phyloP scores from a whole-genome alignment of 2,329 filamentous ascomycete genomes.

The Calonectria pteridis region DNA sequence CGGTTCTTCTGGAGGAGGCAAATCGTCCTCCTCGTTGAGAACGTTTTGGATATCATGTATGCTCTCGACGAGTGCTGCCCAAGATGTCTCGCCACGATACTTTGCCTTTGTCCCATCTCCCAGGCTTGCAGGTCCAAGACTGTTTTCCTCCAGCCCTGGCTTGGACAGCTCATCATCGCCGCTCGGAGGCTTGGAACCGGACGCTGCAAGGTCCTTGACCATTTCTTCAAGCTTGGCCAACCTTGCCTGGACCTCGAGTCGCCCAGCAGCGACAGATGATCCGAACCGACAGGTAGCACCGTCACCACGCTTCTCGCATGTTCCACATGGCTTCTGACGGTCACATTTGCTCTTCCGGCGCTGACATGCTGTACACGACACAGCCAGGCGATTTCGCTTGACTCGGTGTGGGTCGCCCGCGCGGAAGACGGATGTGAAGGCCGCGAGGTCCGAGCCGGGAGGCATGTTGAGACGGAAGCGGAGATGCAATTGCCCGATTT shows the following conservation, averaged over 20 bases:
- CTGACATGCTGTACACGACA: conserved; percentile 58
- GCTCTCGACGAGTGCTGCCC: conserved; percentile 56
- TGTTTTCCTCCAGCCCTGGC: conserved; percentile 13
- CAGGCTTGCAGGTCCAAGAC: background rate
- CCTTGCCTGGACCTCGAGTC: conserved; percentile 54
- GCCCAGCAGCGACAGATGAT: conserved; percentile 24
- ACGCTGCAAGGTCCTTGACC: conserved; percentile 51
- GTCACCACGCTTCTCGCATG: conserved; percentile 56
- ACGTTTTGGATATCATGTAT: conserved; percentile 56
- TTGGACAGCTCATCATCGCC: conserved; percentile 41
- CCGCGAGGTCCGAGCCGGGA: conserved; percentile 38
- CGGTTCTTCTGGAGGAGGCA: conserved; percentile 23
- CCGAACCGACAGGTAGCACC: conserved; percentile 50
- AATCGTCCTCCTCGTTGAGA: conserved; percentile 44
- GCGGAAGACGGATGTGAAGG: conserved; percentile 53
- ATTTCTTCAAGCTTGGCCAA: conserved; percentile 57
- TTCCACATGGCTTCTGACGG: conserved; percentile 54
- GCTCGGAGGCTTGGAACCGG: conserved; percentile 22
- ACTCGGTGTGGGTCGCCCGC: conserved; percentile 49
- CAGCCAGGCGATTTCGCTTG: conserved; percentile 55
- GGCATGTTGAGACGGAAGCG: conserved; percentile 33
- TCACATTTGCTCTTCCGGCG: conserved; percentile 59
- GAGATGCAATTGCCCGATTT: background rate
- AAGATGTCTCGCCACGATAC: conserved; percentile 56
- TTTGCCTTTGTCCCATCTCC: conserved; percentile 31